Percentiles rank a stretch among this genome's conserved stretches.
These are phyloP conservation scores for Xylona heveae DNA, from an alignment of 495 filamentous ascomycete species.

Conservation along the genomic window DNA sequence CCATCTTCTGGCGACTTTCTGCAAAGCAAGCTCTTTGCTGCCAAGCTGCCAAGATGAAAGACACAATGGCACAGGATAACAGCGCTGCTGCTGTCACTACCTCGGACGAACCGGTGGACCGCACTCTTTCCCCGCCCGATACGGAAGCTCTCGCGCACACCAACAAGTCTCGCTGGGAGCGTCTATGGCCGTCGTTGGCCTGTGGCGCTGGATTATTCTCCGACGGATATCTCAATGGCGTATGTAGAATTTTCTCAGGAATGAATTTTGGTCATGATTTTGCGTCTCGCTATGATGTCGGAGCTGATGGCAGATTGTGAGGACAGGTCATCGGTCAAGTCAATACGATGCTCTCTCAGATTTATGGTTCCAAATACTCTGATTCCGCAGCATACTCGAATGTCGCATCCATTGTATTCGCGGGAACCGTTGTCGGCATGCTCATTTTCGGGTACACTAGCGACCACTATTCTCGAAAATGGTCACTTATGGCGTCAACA, in stretches of 20 bases:
- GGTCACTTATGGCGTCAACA: slow-evolving; percentile 61
- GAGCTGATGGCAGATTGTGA: too few relatives aligned
- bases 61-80: too few relatives aligned
- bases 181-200: slow-evolving; percentile 47
- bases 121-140: too few relatives aligned
- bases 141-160: too few relatives aligned
- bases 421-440: slow-evolving; percentile 71
- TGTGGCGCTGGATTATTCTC: slow-evolving; percentile 82
- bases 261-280: too few relatives aligned
- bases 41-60: too few relatives aligned
- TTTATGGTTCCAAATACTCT: slow-evolving; percentile 44
- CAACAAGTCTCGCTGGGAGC: slow-evolving; percentile 35
- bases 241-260: slow-evolving; percentile 11
- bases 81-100: too few relatives aligned
- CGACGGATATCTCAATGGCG: slow-evolving; percentile 78
- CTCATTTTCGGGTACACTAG: slow-evolving; percentile 62
- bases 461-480: slow-evolving; percentile 68
- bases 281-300: too few relatives aligned
- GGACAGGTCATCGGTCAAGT: slow-evolving; percentile 69
- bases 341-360: slow-evolving; percentile 38
- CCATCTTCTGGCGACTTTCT: too few relatives aligned
- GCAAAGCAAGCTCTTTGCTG: too few relatives aligned
- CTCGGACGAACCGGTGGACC: too few relatives aligned
- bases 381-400: slow-evolving; percentile 44
- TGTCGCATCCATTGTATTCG: slow-evolving; percentile 64